phyloP scores from a whole-genome alignment of 2,329 filamentous ascomycete genomes.

The Neofusicoccum laricinum region DNA sequence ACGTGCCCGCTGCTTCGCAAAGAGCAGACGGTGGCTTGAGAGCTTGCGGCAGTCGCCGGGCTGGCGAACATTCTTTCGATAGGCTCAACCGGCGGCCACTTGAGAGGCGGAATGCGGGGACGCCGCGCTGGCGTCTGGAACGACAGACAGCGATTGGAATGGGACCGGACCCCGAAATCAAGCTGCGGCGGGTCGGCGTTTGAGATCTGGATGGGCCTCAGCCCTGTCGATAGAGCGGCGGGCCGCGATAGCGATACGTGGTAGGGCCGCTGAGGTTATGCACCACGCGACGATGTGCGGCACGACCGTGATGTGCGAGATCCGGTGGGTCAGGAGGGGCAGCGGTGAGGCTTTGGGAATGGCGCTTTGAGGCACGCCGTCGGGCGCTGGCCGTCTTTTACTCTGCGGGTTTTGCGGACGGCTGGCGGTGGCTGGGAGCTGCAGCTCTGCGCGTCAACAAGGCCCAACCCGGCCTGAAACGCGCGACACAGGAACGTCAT shows the following conservation, averaged over 20 bases:
- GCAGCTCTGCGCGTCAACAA: neutral
- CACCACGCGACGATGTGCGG: slow-evolving; percentile 7
- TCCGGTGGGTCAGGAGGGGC: slow-evolving; percentile 9
- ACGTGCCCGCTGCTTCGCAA: slow-evolving; percentile 20
- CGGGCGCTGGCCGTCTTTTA: neutral
- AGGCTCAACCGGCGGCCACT: neutral
- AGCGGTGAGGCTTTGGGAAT: neutral
- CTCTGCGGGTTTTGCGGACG: neutral
- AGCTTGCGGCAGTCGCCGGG: slow-evolving; percentile 15
- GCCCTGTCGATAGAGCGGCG: neutral
- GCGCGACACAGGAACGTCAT: neutral
- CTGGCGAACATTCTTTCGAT: neutral
- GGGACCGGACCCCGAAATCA: neutral
- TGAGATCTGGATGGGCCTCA: neutral
- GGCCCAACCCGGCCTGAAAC: neutral
- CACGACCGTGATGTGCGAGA: slow-evolving; percentile 1
- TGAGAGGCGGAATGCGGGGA: neutral
- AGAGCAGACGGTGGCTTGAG: slow-evolving; percentile 31
- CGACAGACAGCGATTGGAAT: neutral
- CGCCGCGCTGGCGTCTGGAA: neutral
- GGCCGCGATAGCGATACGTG: slow-evolving; percentile 2
- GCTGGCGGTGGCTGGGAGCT: slow-evolving; percentile 3
- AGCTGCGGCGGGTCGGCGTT: slow-evolving; percentile 1
- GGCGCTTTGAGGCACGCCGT: neutral
- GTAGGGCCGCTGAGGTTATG: neutral